Evolutionary conservation across 208 protist species (phyloP).

Genomic region (Leishmania aethiopica): DNA sequence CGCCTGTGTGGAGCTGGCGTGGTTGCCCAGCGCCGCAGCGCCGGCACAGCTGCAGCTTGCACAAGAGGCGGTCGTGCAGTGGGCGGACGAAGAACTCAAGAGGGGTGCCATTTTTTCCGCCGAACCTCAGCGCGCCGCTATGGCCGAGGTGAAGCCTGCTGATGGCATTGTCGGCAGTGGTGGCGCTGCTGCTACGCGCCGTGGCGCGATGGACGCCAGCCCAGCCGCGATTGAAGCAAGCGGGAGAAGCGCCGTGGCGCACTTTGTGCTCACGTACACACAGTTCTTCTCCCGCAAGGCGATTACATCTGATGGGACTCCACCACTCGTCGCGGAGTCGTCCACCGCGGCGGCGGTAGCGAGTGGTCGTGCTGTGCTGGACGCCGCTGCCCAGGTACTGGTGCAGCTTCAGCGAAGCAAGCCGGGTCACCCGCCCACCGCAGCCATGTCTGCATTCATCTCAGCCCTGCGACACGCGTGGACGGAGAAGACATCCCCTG

Average conservation of each 20-base stretch:
- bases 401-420: slow-evolving; percentile 22
- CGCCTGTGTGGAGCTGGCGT: slow-evolving; percentile 10
- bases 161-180: neutral
- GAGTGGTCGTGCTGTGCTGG: slow-evolving; percentile 3
- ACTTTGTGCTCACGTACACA: slow-evolving; percentile 6
- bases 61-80: slow-evolving; percentile 17
- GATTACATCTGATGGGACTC: neutral
- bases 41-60: slow-evolving; percentile 13
- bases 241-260: slow-evolving; percentile 7
- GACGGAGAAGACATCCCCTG: neutral
- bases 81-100: slow-evolving; percentile 11
- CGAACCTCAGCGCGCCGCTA: neutral
- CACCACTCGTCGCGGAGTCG: neutral
- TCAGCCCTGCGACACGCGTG: slow-evolving; percentile 15
- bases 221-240: neutral
- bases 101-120: neutral
- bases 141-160: too few relatives aligned
- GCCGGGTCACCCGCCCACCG: slow-evolving; percentile 14
- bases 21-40: slow-evolving; percentile 25
- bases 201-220: neutral
- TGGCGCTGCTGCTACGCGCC: neutral
- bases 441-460: slow-evolving; percentile 31
- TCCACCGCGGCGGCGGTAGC: neutral
- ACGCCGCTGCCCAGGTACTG: slow-evolving; percentile 22
- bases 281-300: neutral